These are phyloP conservation scores for Rhytidhysteron rufulum DNA, from an alignment of 2,329 filamentous ascomycete species.

Conservation along the genomic window DNA sequence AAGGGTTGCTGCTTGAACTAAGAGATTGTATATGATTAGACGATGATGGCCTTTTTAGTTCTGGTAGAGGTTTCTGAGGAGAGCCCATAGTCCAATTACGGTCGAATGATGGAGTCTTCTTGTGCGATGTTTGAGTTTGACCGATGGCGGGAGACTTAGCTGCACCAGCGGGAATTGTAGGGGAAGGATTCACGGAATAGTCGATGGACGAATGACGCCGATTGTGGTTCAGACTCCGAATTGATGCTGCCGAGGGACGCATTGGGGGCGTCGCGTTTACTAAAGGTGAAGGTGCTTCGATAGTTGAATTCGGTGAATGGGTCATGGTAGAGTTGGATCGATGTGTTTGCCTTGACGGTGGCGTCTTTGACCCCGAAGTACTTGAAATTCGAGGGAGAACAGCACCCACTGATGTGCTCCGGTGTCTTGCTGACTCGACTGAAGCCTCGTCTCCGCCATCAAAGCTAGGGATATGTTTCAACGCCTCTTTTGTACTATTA, in stretches of 20 bases:
- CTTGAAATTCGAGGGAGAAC: slow-evolving; percentile 37
- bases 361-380: slow-evolving; percentile 22
- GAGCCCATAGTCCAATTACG: slow-evolving; percentile 54
- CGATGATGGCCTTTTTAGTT: slow-evolving; percentile 27
- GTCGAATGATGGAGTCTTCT: slow-evolving; percentile 58
- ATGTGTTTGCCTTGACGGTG: slow-evolving; percentile 22
- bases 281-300: slow-evolving; percentile 40
- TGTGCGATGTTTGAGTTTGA: slow-evolving; percentile 37
- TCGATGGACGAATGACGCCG: slow-evolving; percentile 86
- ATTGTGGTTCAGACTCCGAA: slow-evolving; percentile 78
- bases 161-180: slow-evolving; percentile 15
- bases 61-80: slow-evolving; percentile 27
- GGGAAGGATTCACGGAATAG: slow-evolving; percentile 45
- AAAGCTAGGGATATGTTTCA: slow-evolving; percentile 36
- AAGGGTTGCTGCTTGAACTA: slow-evolving; percentile 25
- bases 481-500: slow-evolving; percentile 49
- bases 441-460: slow-evolving; percentile 38
- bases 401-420: slow-evolving; percentile 42
- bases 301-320: slow-evolving; percentile 25
- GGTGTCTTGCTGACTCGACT: slow-evolving; percentile 43
- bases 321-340: slow-evolving; percentile 30
- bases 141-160: slow-evolving; percentile 17
- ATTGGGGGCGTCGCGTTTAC: slow-evolving; percentile 41
- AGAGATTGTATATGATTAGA: slow-evolving; percentile 28
- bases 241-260: slow-evolving; percentile 73